Evolutionary conservation across 2,329 filamentous ascomycete genomes (phyloP).

Genomic region (Colletotrichum trifolii): DNA sequence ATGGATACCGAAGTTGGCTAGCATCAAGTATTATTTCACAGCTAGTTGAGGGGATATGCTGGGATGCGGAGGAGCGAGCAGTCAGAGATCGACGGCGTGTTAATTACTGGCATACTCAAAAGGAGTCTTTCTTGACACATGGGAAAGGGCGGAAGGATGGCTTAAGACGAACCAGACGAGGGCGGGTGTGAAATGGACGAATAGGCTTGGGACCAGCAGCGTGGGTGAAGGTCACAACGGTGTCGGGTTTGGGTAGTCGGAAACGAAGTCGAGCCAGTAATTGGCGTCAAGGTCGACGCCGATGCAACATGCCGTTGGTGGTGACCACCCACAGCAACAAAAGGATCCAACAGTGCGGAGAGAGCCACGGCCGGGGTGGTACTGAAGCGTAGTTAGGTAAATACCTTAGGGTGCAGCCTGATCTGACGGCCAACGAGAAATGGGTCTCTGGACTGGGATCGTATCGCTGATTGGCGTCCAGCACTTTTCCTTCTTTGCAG

Average conservation of each 20-base stretch:
- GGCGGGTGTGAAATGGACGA: slow-evolving; percentile 20
- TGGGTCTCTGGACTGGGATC: slow-evolving; percentile 2
- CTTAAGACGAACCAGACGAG: slow-evolving; percentile 28
- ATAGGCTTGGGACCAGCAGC: slow-evolving; percentile 30
- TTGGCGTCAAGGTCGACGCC: slow-evolving; percentile 10
- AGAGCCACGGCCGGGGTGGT: neutral
- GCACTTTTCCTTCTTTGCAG: neutral
- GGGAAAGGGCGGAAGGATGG: slow-evolving; percentile 21
- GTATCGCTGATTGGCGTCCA: slow-evolving; percentile 11
- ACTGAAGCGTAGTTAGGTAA: neutral
- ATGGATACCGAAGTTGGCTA: slow-evolving; percentile 22
- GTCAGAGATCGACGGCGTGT: slow-evolving; percentile 22
- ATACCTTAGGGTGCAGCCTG: neutral
- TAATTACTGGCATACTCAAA: neutral
- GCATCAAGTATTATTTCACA: slow-evolving; percentile 21
- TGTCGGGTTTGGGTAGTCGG: slow-evolving; percentile 7
- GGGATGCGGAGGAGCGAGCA: slow-evolving; percentile 18
- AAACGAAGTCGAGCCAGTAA: slow-evolving; percentile 25
- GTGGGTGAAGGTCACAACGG: slow-evolving; percentile 23
- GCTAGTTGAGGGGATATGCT: slow-evolving; percentile 24
- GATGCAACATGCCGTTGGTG: slow-evolving; percentile 32
- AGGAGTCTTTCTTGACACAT: slow-evolving; percentile 1
- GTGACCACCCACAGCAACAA: slow-evolving; percentile 23
- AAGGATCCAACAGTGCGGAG: slow-evolving; percentile 34
- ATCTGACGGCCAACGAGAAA: slow-evolving; percentile 13